A percentile compares a stretch with the other conserved stretches of the same genome.
Evolutionary conservation across 257 asterid species (phyloP).

Genomic region (Plectranthus barbatus): DNA sequence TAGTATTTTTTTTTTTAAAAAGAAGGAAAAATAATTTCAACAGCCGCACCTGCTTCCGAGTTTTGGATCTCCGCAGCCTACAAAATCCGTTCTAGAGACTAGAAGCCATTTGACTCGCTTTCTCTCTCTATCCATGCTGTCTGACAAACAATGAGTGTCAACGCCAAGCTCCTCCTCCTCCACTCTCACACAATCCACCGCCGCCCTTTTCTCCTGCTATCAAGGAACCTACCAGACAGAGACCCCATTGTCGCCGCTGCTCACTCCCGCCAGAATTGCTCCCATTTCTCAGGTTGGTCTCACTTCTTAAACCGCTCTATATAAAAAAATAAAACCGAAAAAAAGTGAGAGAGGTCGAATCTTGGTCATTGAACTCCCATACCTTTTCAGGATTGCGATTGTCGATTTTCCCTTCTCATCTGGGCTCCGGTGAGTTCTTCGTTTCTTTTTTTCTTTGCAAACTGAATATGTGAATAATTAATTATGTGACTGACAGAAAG

Average conservation of each 20-base stretch:
- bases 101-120: not conserved
- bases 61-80: too few species aligned
- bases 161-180: conserved; percentile 32
- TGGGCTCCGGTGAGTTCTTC: conserved; percentile 22
- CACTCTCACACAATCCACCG: conserved; percentile 20
- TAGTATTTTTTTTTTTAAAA: too few species aligned
- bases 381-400: conserved; percentile 21
- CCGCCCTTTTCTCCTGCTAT: conserved; percentile 18
- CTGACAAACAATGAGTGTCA: conserved; percentile 22
- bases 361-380: not conserved
- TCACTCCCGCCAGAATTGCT: conserved; percentile 16
- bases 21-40: too few species aligned
- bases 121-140: not conserved
- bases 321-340: not conserved
- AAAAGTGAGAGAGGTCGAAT: not conserved
- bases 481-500: too few species aligned
- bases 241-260: conserved; percentile 7
- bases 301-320: not conserved
- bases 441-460: not conserved
- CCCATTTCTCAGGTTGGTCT: conserved; percentile 24
- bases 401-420: conserved; percentile 9
- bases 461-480: not conserved
- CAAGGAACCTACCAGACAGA: not conserved
- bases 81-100: too few species aligned
- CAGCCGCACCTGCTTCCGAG: too few species aligned